Evolutionary conservation across 768 basidiomycete genomes (phyloP), one percentile per base, ranked within the genome.

Genomic region (Lentinus tigrinus): DNA sequence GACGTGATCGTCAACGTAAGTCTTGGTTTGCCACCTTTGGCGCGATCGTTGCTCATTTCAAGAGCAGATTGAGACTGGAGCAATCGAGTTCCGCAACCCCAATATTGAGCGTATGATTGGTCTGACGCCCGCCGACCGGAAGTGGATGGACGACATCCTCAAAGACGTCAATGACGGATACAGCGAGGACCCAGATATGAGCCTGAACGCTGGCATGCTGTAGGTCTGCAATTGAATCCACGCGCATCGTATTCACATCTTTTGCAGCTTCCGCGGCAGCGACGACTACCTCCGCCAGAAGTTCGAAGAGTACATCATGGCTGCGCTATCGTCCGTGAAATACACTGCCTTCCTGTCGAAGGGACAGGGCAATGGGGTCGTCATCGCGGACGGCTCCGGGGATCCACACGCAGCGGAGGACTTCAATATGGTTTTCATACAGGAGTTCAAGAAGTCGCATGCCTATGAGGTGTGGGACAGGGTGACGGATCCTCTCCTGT

Each of bases 81-180:
- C 79, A 2, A 84, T 98, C 57, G 95, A 98, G 65, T 95, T 97
- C 75, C 80, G 88, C 39, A 88, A 98, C 70, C 83, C 87, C 3
- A 85, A 81, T 67, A 68, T 97, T 6, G 95, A 96, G 63, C 81
- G 89, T 27, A 76, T 87, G 34, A 84, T 88, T 21, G 85, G 83
- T 5, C 74, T 99, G 63, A 98, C 96, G 2, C 78, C 97, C 0
- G 93, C 95, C 0, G 97, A 98, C 71, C 78, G 96, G 57, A 95
- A 92, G 71, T 99, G 97, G 97, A 93, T 98, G 83, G 95, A 98
- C 67, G 94, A 96, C 64, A 85, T 96, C 55, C 82, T 95, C 39
- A 84, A 80, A 52, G 92, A 93, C 60, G 93, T 96, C 11, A 92
- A 92, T 60, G 85, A 90, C 50, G 81, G 81, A 8, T 95, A 89